Evolutionary conservation across 2,329 filamentous ascomycete species (phyloP), one percentile per base, ranked within the genome.

Genomic region (Xylaria sp.): DNA sequence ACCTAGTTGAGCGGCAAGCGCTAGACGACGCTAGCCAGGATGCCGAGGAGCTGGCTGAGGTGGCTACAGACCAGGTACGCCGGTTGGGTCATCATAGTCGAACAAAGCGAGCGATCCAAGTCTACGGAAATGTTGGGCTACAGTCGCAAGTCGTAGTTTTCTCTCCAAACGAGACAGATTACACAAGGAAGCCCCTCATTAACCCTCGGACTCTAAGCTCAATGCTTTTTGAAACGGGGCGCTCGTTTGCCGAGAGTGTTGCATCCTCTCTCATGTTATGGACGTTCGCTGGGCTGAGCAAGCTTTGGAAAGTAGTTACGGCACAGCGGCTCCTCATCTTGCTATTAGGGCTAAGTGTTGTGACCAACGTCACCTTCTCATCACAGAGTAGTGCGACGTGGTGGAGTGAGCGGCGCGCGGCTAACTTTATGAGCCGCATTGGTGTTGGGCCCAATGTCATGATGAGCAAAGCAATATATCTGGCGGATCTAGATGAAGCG

Each of bases 401-500:
- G 94, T 97, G 93, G 92, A 86, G 88, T 54, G 95, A 98, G 81
- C 88, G 93, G 65, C 90, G 88, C 68, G 93, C 94, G 1, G 87
- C 86, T 17, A 90, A 85, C 48, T 97, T 95, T 79, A 96, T 99
- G 93, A 84, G 84, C 39, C 86, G 90, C 12, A 82, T 98, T 14
- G 95, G 95, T 9, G 89, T 98, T 7, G 86, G 88, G 2, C 93
- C 94, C 7, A 92, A 97, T 73, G 80, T 86, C 21, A 87, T 91
- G 70, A 95, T 98, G 92, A 92, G 91, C 80, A 93, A 91, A 79
- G 89, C 93, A 8, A 89, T 99, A 30, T 97, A 96, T 77, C 81
- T 98, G 64, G 85, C 85, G 60, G 95, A 98, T 78, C 84, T 98
- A 58, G 90, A 94, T 67, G 88, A 92, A 70, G 89, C 87, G 17